Evolutionary conservation across 371 early-diverging fungal genomes (phyloP), one percentile per base, ranked within the genome.

Genomic region (Lichtheimia hyalospora): DNA sequence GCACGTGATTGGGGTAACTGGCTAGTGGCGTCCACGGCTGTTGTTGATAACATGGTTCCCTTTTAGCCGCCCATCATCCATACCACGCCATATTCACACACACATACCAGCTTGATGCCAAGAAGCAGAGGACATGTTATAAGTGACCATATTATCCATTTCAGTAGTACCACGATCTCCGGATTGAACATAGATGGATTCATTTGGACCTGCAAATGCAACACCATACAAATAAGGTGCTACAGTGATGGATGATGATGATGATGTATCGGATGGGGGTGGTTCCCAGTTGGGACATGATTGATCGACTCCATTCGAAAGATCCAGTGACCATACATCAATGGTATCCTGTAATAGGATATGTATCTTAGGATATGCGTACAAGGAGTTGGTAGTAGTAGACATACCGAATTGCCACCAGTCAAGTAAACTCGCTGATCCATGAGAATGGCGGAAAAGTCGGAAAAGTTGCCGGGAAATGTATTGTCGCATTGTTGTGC

Each of bases 201-300:
- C 18, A 8, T 63, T 57, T 18, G 51, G 43, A 12, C 57, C 69
- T n/a, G 57, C 43, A 48, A 64, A 75, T 1, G 70, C 74, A 12
- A 74, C 76, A 57, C 79, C 79, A 51, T 62, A 28, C 3, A 51
- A 18, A 57, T 62, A 79, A 5, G 76, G 63, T 15, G 42, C 25
- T 7, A 24, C 24, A 12, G 43, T 28, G 8, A 21, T 46, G n/a
- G 46, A 46, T 15, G 46, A 21, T 8, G 21, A 21, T 16, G 46
- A 21, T 10, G 46, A 46, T 21, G 46, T 25, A 20, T 34, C 34
- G 10, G 41, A 24, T 2, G 65, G 25, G 10, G 27, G 24, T 7
- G 24, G 27, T 10, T 57, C 23, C 79, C 79, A 79, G 2, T 14
- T 13, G 3, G 68, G 64, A n/a, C 58, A 53, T 3, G 50, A 28